phyloP scores from a whole-genome alignment of 441 rosid genomes.

The Erodium texanum region DNA sequence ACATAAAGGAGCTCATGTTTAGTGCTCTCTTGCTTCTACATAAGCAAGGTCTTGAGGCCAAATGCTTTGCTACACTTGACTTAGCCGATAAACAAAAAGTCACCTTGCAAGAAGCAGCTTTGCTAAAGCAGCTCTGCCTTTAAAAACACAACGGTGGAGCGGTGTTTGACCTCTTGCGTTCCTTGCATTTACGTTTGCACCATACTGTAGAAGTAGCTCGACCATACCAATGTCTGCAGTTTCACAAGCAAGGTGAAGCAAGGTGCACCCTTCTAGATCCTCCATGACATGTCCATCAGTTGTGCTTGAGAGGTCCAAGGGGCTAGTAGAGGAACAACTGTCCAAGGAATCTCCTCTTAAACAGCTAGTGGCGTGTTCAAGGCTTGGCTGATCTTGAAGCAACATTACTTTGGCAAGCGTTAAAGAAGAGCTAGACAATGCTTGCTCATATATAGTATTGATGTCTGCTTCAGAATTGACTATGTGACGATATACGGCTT shows the following conservation, averaged over 20 bases:
- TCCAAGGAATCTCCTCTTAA: conserved; percentile 37
- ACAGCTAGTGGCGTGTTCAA: conserved; percentile 28
- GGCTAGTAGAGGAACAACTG: conserved; percentile 30
- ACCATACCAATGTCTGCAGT: conserved; percentile 79
- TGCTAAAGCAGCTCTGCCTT: conserved; percentile 58
- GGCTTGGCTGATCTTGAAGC: conserved; percentile 30
- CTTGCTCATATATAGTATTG: conserved; percentile 56
- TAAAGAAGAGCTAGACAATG: conserved; percentile 38
- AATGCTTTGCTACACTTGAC: no score
- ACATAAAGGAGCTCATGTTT: no score
- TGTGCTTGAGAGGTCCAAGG: conserved; percentile 25
- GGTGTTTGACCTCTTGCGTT: conserved; percentile 70
- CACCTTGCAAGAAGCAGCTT: conserved; percentile 75
- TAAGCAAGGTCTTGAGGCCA: no score
- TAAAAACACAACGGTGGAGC: conserved; percentile 59
- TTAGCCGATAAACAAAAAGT: no score
- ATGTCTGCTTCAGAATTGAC: conserved; percentile 65
- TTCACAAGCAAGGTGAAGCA: conserved; percentile 92
- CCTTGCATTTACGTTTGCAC: conserved; percentile 60
- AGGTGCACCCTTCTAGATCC: conserved; percentile 55
- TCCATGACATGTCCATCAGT: conserved; percentile 34
- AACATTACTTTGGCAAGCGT: conserved; percentile 41
- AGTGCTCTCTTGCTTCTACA: no score
- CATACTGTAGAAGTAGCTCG: conserved; percentile 82
- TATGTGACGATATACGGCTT: conserved; percentile 70